Base-by-base conservation (phyloP, 176 grass and related monocot species). In the Neostapfia colusana region DNA sequence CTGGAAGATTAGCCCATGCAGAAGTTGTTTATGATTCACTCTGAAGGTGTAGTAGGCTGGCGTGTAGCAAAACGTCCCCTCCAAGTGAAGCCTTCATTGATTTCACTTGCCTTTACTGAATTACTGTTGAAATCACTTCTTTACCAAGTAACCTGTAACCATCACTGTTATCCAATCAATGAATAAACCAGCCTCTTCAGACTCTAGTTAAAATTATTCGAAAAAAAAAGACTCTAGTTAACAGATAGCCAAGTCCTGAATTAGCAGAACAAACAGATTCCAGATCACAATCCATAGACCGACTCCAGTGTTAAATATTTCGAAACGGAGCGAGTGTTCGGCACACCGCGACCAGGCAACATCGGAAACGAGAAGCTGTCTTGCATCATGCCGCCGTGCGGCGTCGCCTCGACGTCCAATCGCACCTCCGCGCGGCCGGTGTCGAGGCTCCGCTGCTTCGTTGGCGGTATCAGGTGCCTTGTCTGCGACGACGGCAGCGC, bases 291-390 rank as follows among this genome's bases (percentile, higher is more conserved):
- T 67, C 6, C 35, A 79, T 40, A 42, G 63, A 79, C n/a, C n/a
- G n/a, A n/a, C n/a, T n/a, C n/a, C n/a, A n/a, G n/a, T n/a, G n/a
- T n/a, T n/a, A n/a, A n/a, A n/a, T n/a, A n/a, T n/a, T n/a, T n/a
- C n/a, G n/a, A n/a, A n/a, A n/a, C n/a, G n/a, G n/a, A n/a, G n/a
- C n/a, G n/a, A n/a, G n/a, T n/a, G n/a, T n/a, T n/a, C n/a, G 28
- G 45, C 34, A 21, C 21, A 67, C 66, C 79, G 49, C 71, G 54
- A 64, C 74, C 55, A 76, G 18, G 36, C 56, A 39, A 56, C 38
- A 67, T 84, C 7, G 38, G 74, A 44, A 91, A 94, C 11, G 92
- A 88, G 83, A 94, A 94, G 73, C 84, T 83, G 25, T 77, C 69
- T 31, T 75, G 48, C 48, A 51, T 66, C 23, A 45, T 14, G 61